phyloP scores from a whole-genome alignment of 164 flowering plant genomes.

The Euptelea pleiosperma region DNA sequence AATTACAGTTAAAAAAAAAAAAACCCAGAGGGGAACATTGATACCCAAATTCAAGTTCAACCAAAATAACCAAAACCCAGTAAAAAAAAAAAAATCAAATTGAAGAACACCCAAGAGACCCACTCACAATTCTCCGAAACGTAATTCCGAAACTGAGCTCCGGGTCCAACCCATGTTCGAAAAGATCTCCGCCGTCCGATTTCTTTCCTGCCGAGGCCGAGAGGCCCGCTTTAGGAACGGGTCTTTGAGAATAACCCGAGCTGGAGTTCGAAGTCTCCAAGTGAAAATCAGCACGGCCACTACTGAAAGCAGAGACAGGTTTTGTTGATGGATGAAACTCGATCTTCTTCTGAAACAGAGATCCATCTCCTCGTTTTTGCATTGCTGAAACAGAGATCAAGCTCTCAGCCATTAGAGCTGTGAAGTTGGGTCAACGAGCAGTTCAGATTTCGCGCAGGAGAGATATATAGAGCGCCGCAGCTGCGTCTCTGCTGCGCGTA shows the following conservation, averaged over 20 bases:
- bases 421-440: too few species aligned
- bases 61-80: too few species aligned
- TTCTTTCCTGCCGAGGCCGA: conserved; percentile 24
- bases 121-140: conserved; percentile 69
- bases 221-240: background rate
- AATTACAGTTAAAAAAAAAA: too few species aligned
- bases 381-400: conserved; percentile 9
- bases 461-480: too few species aligned
- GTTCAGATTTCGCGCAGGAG: too few species aligned
- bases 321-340: conserved; percentile 59
- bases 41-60: too few species aligned
- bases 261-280: conserved; percentile 68
- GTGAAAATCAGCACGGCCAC: conserved; percentile 38
- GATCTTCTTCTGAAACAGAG: conserved; percentile 38
- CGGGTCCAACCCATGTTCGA: conserved; percentile 58
- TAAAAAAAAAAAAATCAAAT: background rate
- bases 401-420: conserved; percentile 25
- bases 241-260: conserved; percentile 10
- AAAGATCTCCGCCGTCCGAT: conserved; percentile 25
- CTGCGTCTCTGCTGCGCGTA: background rate
- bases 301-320: conserved; percentile 29
- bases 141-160: conserved; percentile 61
- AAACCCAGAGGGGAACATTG: too few species aligned
- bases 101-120: too few species aligned
- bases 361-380: conserved; percentile 11